phyloP scores from a whole-genome alignment of 2,329 filamentous ascomycete genomes.

The Neofusicoccum parvum region DNA sequence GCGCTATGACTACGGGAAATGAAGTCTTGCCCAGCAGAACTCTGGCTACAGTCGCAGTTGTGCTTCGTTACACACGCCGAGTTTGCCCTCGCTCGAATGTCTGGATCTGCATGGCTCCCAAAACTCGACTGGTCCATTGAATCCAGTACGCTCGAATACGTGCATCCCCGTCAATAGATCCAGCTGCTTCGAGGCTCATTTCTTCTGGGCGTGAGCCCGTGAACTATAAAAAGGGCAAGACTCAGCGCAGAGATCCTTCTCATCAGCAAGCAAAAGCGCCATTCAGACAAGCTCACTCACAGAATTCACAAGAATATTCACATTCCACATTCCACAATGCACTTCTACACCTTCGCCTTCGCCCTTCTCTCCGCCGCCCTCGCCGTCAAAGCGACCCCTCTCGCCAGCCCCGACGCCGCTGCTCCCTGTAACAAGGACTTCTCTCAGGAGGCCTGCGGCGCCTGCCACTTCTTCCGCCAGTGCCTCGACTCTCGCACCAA shows the following conservation, averaged over 20 bases:
- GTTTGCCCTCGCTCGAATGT: neutral
- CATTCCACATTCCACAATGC: constrained; percentile 5
- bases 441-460: neutral
- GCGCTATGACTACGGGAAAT: neutral
- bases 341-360: neutral
- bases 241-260: too few relatives aligned
- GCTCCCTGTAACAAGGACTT: constrained; percentile 13
- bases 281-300: neutral
- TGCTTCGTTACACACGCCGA: neutral
- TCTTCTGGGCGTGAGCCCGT: neutral
- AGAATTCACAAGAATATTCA: neutral
- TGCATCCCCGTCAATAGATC: neutral
- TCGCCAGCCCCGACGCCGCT: neutral
- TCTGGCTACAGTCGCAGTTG: neutral
- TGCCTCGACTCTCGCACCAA: constrained; percentile 9
- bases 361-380: neutral
- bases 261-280: neutral
- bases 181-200: neutral
- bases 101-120: neutral
- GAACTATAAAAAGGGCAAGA: neutral
- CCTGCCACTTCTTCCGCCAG: constrained; percentile 16
- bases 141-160: neutral
- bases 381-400: neutral
- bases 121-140: neutral
- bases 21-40: too few relatives aligned